Base-by-base conservation (phyloP, 2,329 filamentous ascomycete species). In the Pyricularia grisea region DNA sequence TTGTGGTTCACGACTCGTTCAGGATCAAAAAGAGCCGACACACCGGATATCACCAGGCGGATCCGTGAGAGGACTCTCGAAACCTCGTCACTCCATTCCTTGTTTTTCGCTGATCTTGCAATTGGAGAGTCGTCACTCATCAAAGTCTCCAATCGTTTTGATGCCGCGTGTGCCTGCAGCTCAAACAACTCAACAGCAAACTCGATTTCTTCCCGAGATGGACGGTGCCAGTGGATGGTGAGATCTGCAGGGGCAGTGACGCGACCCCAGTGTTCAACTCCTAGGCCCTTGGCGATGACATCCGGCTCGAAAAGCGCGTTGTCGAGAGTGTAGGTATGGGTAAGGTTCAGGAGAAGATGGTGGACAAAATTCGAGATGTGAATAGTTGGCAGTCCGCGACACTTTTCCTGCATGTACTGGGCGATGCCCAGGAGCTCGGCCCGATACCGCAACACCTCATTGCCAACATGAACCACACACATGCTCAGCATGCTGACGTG, bases 321-420 rank as follows among this genome's bases (percentile, higher is more conserved):
- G 77, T 99, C 95, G 70, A 93, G 89, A 3, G 94, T 93, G 76
- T 98, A 99, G 0, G 93, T 97, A 72, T 94, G 91, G 0, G 95
- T 98, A 68, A 98, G 82, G 77, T 98, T 98, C 72, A 99, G 89
- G 17, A 99, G 84, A 55, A 99, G 85, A 78, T 99, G 96, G 78
- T 99, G 95, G 69, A 98, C 94, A 78, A 94, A 97, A 80, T 99
- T 99, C 70, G 94, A 98, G 60, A 98, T 91, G 78, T 99, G 93
- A 65, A 98, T 93, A 1, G 95, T 97, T 0, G 95, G 93, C 70
- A 97, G 90, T 27, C 95, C 95, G 74, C 92, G 90, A 79, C 95
- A 99, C 75, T 93, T 94, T 74, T 95, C 88, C 78, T 99, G 95
- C 94, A 99, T 98, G 80, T 94, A 98, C 68, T 91, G 85, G 14